Evolutionary conservation across 2,329 filamentous ascomycete species (phyloP), one percentile per base, ranked within the genome.

Genomic region (Trichophaea hybrida): DNA sequence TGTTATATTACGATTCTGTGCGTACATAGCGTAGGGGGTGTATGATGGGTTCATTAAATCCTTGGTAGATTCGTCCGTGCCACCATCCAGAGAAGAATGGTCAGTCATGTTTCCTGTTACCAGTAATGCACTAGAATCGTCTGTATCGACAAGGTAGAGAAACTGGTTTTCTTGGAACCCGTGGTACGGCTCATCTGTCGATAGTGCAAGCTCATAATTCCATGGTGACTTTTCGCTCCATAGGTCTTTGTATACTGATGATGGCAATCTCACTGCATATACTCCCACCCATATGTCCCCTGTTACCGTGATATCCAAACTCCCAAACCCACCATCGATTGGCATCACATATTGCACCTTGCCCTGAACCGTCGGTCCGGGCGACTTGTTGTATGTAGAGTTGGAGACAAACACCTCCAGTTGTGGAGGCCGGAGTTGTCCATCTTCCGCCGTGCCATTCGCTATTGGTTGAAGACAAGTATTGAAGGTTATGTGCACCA

Each of bases 81-180:
- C 76, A 78, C 79, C 74, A 84, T 67, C 75, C 71, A 2, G 76
- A 69, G 61, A 78, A 76, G 10, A 82, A 74, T 1, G 74, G 5
- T 74, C 69, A 0, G 85, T 89, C 53, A 90, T 73, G 67, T 90
- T 85, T 57, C 82, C 78, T 0, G 89, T 94, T 49, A 86, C 83
- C 46, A 98, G 77, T 32, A 98, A 75, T 1, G 88, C 86, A 1
- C 88, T 84, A 34, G 78, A 79, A 48, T 81, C 83, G 71, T 97
- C 93, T 31, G 87, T 88, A 69, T 97, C 93, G 56, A 96, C 81
- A 73, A 90, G 85, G 67, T 82, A 80, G 6, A 96, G 75, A 64
- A 84, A 79, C 0, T 80, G 74, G 17, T 75, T 70, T 0, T 77
- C 72, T 65, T 81, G 75, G 67, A 80, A 86, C 38, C 73, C 77